phyloP scores from a whole-genome alignment of 495 filamentous ascomycete species.

The Aspergillus taichungensis region DNA sequence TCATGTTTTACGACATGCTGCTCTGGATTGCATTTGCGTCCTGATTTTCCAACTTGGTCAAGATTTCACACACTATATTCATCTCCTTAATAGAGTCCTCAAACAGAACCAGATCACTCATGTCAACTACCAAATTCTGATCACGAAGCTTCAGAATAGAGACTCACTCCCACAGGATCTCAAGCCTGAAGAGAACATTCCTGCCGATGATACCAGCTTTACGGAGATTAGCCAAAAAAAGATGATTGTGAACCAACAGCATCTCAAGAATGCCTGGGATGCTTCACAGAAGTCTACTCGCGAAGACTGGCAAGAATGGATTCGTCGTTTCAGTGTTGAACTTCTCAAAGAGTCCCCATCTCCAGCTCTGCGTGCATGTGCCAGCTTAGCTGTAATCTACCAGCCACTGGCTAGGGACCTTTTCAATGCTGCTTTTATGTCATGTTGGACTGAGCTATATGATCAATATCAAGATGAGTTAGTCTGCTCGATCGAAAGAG shows the following conservation, averaged over 20 bases:
- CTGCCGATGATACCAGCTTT: slow-evolving; percentile 65
- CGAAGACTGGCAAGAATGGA: slow-evolving; percentile 99
- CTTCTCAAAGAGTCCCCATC: slow-evolving; percentile 93
- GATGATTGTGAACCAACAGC: slow-evolving; percentile 89
- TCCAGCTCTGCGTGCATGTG: slow-evolving; percentile 87
- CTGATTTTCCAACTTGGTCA: slow-evolving; percentile 92
- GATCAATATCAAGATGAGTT: slow-evolving; percentile 92
- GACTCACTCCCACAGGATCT: slow-evolving; percentile 91
- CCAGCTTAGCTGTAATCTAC: slow-evolving; percentile 81
- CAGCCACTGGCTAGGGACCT: slow-evolving; percentile 84
- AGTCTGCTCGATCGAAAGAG: slow-evolving; percentile 89
- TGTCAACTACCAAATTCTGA: slow-evolving; percentile 80
- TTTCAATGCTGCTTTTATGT: slow-evolving; percentile 97
- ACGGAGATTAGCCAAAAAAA: slow-evolving; percentile 87
- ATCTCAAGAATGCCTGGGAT: slow-evolving; percentile 96
- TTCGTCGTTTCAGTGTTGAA: slow-evolving; percentile 90
- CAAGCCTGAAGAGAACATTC: slow-evolving; percentile 73
- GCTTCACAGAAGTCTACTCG: slow-evolving; percentile 88
- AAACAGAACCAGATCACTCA: slow-evolving; percentile 67
- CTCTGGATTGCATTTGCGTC: slow-evolving; percentile 92
- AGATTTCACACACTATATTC: slow-evolving; percentile 88
- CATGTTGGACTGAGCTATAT: slow-evolving; percentile 96
- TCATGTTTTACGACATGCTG: slow-evolving; percentile 62
- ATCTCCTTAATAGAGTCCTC: slow-evolving; percentile 73
- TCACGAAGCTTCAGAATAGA: slow-evolving; percentile 86